Base-by-base conservation (phyloP, 202 grass and related monocot genomes). In the Panicum hallii region DNA sequence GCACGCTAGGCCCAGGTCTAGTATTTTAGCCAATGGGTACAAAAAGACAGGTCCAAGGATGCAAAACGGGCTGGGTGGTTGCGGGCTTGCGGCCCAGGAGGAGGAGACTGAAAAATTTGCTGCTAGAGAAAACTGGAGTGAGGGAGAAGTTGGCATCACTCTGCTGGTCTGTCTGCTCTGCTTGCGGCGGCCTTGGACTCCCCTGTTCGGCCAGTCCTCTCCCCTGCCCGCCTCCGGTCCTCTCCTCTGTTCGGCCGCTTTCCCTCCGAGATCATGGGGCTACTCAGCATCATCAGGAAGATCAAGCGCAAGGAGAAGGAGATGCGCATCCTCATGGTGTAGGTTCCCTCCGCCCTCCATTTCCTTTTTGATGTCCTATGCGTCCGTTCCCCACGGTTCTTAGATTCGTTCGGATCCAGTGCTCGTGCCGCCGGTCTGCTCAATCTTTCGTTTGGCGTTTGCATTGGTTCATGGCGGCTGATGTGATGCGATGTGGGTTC, bases 251-350 rank as follows among this genome's bases (percentile, higher is more conserved):
- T 14, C 53, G 9, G 5, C 41, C 26, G 20, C 78, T 16, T 48
- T 52, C 14, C 70, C 42, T 79, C 80, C 55, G 11, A 40, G 52
- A 93, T 38, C 61, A 80, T 98, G 96, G 90, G 96, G 19, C 91
- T 99, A 22, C 96, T 95, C 38, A 99, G 90, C 88, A 95, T 99
- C 70, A 99, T 98, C 76, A 81, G 91, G 58, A 92, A 99, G 82
- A 94, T 99, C 84, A 99, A 95, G 78, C 92, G 91, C 79, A 95
- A 90, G 86, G 93, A 99, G 88, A 92, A 95, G 90, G 96, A 99
- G 84, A 95, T 99, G 93, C 91, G 93, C 16, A 99, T 99, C 68
- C 96, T 95, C 71, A 95, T 99, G 96, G 96, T 95, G 95, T 95
- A 98, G 14, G 93, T 40, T 22, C 28, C 28, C 74, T 34, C n/a